Evolutionary conservation across 345 rosid genomes (phyloP), one percentile per base, ranked within the genome.

Genomic region (Syzygium jambos): DNA sequence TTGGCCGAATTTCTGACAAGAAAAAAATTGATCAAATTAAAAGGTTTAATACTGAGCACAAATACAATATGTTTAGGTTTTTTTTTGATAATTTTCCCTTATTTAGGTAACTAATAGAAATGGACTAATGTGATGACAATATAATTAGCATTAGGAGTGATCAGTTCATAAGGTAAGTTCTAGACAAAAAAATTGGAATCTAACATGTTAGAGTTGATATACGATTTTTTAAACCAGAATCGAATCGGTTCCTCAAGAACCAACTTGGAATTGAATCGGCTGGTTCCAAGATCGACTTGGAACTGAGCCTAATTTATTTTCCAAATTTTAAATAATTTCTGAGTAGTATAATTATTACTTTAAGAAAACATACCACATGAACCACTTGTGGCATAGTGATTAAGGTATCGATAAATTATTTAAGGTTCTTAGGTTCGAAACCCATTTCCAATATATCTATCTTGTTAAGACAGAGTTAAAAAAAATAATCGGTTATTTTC

Each of bases 171-270:
- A 17, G 12, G 41, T 4, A 16, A 5, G 27, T 56, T 68, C 6
- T 0, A 2, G 0, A 0, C 1, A 17, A 9, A 68, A 30, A 4
- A 0, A 0, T 19, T 29, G 25, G 22, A 68, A 34, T 17, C 0
- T 38, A 19, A 2, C 34, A 29, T 65, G 11, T 16, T 16, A 65
- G 43, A 30, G 23, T 14, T 3, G 0, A 30, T 68, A 30, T 65
- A 16, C 0, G 12, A 0, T 34, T 68, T 65, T 34, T 34, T 3
- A 13, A 68, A 68, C 7, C 34, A 61, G 15, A 13, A 14, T 61
- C 6, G 38, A 3, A 61, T 61, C 6, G 1, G 19, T 30, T 61
- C 0, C 17, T 61, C 6, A 61, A 61, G 34, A 61, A 61, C 38
- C 29, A 14, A 34, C 38, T 19, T n/a, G 2, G 0, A 61, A 61